Evolutionary conservation across 2,329 filamentous ascomycete species (phyloP).

Genomic region (Colletotrichum sp.): DNA sequence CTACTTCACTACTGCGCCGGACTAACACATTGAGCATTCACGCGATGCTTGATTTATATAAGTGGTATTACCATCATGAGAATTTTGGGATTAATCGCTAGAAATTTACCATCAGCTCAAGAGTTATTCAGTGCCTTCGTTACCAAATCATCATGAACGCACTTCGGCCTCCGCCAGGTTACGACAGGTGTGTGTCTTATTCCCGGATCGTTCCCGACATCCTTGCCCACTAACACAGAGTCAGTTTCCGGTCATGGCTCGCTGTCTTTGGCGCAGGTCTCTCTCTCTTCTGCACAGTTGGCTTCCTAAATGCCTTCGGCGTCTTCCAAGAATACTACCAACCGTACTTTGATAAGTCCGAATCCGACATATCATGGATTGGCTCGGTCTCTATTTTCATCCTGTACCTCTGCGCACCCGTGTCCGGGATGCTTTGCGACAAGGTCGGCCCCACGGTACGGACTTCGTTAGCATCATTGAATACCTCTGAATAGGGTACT

Average conservation of each 20-base stretch:
- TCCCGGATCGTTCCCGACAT: neutral
- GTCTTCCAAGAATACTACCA: conserved; percentile 60
- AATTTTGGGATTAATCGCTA: no score
- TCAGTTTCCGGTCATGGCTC: conserved; percentile 23
- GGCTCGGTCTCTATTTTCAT: conserved; percentile 52
- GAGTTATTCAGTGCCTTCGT: neutral
- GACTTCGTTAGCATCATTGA: conserved; percentile 43
- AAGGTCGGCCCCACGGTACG: conserved; percentile 39
- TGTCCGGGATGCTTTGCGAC: conserved; percentile 44
- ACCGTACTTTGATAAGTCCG: conserved; percentile 26
- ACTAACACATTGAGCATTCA: neutral
- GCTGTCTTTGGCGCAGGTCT: conserved; percentile 24
- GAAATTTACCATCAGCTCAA: neutral
- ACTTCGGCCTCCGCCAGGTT: neutral
- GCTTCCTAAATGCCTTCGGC: conserved; percentile 29
- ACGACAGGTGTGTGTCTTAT: neutral
- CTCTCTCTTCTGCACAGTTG: conserved; percentile 30
- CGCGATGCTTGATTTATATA: neutral
- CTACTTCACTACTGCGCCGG: neutral
- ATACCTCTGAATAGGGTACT: neutral
- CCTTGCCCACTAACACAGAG: neutral
- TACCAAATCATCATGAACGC: neutral
- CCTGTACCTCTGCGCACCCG: conserved; percentile 34
- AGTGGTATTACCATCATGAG: neutral
- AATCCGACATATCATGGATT: conserved; percentile 44